phyloP scores from a whole-genome alignment of 2,329 filamentous ascomycete genomes.

The Paecilomyces fulvus region DNA sequence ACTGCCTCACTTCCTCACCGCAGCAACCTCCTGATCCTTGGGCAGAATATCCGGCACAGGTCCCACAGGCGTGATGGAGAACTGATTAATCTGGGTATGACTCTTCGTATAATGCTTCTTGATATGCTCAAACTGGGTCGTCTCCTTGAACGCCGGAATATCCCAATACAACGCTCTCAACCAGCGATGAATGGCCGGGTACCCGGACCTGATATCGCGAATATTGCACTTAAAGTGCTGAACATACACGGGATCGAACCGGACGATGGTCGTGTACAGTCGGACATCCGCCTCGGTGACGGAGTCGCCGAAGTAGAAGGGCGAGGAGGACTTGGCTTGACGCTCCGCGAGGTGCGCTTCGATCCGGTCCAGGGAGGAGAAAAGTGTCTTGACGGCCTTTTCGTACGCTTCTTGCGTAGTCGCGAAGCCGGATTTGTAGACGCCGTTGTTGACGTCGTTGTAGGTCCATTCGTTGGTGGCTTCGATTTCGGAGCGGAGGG shows the following conservation, averaged over 20 bases:
- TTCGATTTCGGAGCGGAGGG: slow-evolving; percentile 62
- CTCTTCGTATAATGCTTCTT: slow-evolving; percentile 68
- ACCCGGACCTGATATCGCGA: slow-evolving; percentile 73
- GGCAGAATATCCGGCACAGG: slow-evolving; percentile 75
- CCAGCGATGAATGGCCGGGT: slow-evolving; percentile 74
- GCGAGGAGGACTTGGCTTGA: slow-evolving; percentile 26
- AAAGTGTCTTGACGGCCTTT: slow-evolving; percentile 61
- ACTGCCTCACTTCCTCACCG: slow-evolving; percentile 7
- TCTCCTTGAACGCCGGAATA: slow-evolving; percentile 64
- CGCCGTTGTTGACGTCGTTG: slow-evolving; percentile 46
- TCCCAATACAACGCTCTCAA: slow-evolving; percentile 80
- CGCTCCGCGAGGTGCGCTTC: slow-evolving; percentile 58
- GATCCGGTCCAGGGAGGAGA: slow-evolving; percentile 65
- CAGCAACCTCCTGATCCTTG: slow-evolving; percentile 64
- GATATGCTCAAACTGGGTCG: slow-evolving; percentile 91
- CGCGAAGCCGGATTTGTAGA: slow-evolving; percentile 64
- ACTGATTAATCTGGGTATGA: slow-evolving; percentile 56
- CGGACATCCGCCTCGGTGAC: slow-evolving; percentile 79
- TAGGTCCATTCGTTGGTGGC: slow-evolving; percentile 75
- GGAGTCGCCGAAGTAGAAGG: slow-evolving; percentile 65
- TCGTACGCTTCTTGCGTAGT: slow-evolving; percentile 78
- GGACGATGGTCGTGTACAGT: slow-evolving; percentile 63
- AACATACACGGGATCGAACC: slow-evolving; percentile 71
- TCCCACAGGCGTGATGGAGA: slow-evolving; percentile 72
- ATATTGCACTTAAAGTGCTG: slow-evolving; percentile 80